phyloP scores from a whole-genome alignment of 495 filamentous ascomycete species.

The Podospora pseudocomata region DNA sequence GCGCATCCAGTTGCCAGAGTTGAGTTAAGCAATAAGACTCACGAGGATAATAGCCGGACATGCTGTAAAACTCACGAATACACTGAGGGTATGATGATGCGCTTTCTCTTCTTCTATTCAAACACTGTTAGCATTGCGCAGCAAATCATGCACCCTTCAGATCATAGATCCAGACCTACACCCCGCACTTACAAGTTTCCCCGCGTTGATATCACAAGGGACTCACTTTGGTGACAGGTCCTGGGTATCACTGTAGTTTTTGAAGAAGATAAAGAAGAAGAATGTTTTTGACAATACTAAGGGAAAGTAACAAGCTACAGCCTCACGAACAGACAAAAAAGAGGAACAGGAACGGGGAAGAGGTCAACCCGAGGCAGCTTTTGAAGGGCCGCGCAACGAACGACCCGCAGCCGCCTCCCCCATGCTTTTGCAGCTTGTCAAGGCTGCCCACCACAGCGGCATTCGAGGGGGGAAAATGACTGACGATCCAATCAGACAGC shows the following conservation, averaged over 20 bases:
- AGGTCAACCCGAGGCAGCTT: slow-evolving; percentile 4
- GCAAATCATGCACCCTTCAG: background rate
- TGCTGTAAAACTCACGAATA: slow-evolving; percentile 2
- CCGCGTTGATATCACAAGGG: background rate
- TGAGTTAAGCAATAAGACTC: slow-evolving; percentile 13
- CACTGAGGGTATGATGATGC: no score
- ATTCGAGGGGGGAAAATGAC: background rate
- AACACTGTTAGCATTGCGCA: background rate
- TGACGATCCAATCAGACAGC: slow-evolving; percentile 18
- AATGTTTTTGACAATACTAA: background rate
- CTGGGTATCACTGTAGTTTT: background rate
- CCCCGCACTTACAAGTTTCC: slow-evolving; percentile 14
- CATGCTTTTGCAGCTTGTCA: background rate
- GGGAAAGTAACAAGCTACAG: background rate
- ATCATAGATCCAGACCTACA: background rate
- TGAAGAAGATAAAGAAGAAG: background rate
- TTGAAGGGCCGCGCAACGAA: slow-evolving; percentile 8
- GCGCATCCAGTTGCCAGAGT: background rate
- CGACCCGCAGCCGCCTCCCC: background rate
- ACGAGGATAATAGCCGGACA: slow-evolving; percentile 37
- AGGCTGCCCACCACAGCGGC: background rate
- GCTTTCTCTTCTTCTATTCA: no score
- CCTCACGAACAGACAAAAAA: background rate
- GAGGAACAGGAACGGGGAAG: background rate
- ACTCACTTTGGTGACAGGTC: background rate